phyloP scores from a whole-genome alignment of 1,284 basidiomycete genomes.

The Amylostereum chailletii region DNA sequence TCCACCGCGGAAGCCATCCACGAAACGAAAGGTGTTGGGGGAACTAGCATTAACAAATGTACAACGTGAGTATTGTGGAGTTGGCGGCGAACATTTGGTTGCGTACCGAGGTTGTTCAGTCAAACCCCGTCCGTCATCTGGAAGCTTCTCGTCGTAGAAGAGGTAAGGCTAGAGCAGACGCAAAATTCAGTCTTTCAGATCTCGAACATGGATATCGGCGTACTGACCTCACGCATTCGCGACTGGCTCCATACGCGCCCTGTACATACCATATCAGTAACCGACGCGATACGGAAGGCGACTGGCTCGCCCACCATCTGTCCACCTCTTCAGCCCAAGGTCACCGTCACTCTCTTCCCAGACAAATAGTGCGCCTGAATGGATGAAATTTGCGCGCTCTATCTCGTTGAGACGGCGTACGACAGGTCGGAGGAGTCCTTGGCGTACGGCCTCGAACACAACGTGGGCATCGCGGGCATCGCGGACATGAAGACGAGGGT shows the following conservation, averaged over 20 bases:
- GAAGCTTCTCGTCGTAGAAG: slow-evolving; percentile 56
- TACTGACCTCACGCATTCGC: slow-evolving; percentile 48
- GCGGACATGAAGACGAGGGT: slow-evolving; percentile 51
- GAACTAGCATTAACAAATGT: slow-evolving; percentile 17
- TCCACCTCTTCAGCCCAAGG: slow-evolving; percentile 51
- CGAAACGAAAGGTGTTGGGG: slow-evolving; percentile 43
- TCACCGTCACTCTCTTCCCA: slow-evolving; percentile 63
- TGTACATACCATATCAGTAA: neutral
- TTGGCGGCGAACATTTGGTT: slow-evolving; percentile 1
- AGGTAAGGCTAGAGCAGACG: slow-evolving; percentile 41
- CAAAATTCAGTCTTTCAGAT: too few species aligned
- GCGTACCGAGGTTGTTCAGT: slow-evolving; percentile 32
- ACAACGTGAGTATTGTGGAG: slow-evolving; percentile 12
- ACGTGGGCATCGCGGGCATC: slow-evolving; percentile 56
- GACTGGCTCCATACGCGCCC: slow-evolving; percentile 60
- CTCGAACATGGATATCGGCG: too few species aligned
- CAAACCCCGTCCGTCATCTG: slow-evolving; percentile 27
- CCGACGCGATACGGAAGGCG: neutral
- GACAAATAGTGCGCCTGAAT: slow-evolving; percentile 54
- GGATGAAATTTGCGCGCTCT: slow-evolving; percentile 46
- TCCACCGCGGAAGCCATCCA: slow-evolving; percentile 40
- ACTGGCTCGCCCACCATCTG: slow-evolving; percentile 29
- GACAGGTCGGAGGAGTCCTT: slow-evolving; percentile 40
- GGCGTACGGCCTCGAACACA: slow-evolving; percentile 50
- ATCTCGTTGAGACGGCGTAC: slow-evolving; percentile 48